Conservation (phyloP, 1,284 basidiomycete species). For the Ustilago vetiveriae region DNA sequence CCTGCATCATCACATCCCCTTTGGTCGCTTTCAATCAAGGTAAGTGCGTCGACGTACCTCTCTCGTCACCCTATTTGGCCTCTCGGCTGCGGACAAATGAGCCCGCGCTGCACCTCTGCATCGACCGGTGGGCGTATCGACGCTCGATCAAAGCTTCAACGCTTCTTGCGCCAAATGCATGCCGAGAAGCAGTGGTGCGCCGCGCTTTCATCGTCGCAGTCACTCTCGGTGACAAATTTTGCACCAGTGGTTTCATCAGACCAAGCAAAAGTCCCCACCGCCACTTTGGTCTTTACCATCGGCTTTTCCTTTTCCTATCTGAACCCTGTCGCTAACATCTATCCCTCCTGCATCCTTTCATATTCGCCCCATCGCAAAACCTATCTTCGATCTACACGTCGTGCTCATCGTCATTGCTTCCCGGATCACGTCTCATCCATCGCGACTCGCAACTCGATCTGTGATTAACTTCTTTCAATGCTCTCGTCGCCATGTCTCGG, state of each 20-base stretch:
- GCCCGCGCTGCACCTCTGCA: not conserved
- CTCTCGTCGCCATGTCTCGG: constrained; percentile 18
- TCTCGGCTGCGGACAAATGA: not conserved
- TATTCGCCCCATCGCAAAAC: not conserved
- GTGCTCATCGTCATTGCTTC: constrained; percentile 7
- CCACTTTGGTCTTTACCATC: not conserved
- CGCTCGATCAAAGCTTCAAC: not conserved
- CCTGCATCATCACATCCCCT: constrained; percentile 4
- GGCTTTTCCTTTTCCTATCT: constrained; percentile 2
- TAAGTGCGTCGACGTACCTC: not conserved
- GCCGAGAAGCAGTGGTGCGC: no score
- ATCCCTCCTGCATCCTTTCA: constrained; percentile 1
- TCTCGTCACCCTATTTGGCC: not conserved
- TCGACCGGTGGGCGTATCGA: not conserved
- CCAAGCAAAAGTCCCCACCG: constrained; percentile 2
- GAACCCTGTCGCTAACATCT: constrained; percentile 44
- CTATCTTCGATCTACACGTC: not conserved
- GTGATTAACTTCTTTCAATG: no score
- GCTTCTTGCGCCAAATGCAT: constrained; percentile 2
- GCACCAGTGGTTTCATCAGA: not conserved
- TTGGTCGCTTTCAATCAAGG: not conserved
- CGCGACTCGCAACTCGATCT: no score
- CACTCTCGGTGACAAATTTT: constrained; percentile 12
- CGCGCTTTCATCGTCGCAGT: no score
- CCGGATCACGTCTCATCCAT: no score